A percentile compares a stretch with the other conserved stretches of the same genome.
Evolutionary conservation across 139 green algal genomes (phyloP).

Genomic region (Yamagishiella unicocca): DNA sequence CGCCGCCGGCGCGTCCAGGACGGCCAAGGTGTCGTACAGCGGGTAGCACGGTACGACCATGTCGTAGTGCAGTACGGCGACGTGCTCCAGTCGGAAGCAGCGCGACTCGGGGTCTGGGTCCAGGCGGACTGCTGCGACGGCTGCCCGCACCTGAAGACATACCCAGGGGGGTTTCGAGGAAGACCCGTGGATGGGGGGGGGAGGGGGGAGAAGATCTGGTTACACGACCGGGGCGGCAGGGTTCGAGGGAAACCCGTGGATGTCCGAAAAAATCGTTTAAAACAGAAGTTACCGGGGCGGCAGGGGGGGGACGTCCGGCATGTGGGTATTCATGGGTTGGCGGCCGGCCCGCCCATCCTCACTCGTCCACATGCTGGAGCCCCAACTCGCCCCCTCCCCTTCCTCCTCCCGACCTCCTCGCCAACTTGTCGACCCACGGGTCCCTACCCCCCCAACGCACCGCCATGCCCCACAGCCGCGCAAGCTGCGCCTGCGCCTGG

Average conservation of each 20-base stretch:
- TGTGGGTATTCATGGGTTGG: no score
- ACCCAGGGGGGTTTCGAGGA: not conserved
- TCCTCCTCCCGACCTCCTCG: not conserved
- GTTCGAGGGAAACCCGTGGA: no score
- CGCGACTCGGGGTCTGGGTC: not conserved
- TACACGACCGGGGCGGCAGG: no score
- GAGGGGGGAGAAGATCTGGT: no score
- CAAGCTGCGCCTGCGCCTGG: not conserved
- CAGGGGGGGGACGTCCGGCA: no score
- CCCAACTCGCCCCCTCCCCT: not conserved
- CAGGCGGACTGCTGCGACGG: not conserved
- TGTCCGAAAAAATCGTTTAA: no score
- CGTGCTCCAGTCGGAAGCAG: not conserved
- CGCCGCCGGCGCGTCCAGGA: no score
- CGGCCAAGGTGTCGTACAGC: conserved; percentile 17
- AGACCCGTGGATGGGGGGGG: not conserved
- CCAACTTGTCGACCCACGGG: no score
- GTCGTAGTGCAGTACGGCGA: conserved; percentile 31
- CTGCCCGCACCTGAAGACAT: not conserved
- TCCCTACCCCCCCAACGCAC: no score
- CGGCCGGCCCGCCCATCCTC: no score
- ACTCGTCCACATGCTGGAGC: not conserved
- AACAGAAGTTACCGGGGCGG: no score
- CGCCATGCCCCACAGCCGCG: conserved; percentile 5
- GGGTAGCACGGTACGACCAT: not conserved